Evolutionary conservation across 345 rosid species (phyloP), one percentile per base, ranked within the genome.

Genomic region (Cardamine chenopodiifolia): DNA sequence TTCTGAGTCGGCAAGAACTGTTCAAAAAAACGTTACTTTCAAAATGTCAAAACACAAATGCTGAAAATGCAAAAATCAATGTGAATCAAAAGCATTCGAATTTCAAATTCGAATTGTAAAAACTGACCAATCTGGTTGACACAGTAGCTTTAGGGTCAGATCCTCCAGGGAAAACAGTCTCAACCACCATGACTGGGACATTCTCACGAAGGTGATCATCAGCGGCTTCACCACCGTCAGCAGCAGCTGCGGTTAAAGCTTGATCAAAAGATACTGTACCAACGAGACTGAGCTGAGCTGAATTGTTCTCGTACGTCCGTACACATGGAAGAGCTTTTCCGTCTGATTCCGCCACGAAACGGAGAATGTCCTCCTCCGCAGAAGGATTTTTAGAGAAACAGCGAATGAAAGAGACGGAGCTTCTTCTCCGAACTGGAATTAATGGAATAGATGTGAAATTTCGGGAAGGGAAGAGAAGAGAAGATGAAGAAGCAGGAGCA

Each of bases 201-300:
- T 88, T 95, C 8, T 93, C 77, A 4, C 76, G 78, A 4, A 90
- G 67, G 31, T 91, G 97, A 4, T 91, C 93, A 60, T 74, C 59
- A 3, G 98, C 98, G n/a, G 93, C 85, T 71, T 71, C 83, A 29
- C 98, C 98, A 49, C 96, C 98, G 62, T 94, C 98, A 4, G 97
- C 90, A 0, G 98, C 96, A 18, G 96, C 97, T 0, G 97, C 98
- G 0, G 93, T 86, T 53, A 94, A 68, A 74, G 97, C 97, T 72
- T 91, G 98, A 32, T 84, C 87, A 80, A 84, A 87, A 52, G 75
- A 73, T 72, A 90, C 96, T 45, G 88, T 79, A 25, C 95, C 97
- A 35, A 94, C 87, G n/a, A 94, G 83, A 71, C 85, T 85, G 20
- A 94, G 85, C 17, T 88, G 89, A 76, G 89, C 82, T 55, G 83